phyloP scores from a whole-genome alignment of 805 yeast genomes.

The Zygoascus biomembranicola region DNA sequence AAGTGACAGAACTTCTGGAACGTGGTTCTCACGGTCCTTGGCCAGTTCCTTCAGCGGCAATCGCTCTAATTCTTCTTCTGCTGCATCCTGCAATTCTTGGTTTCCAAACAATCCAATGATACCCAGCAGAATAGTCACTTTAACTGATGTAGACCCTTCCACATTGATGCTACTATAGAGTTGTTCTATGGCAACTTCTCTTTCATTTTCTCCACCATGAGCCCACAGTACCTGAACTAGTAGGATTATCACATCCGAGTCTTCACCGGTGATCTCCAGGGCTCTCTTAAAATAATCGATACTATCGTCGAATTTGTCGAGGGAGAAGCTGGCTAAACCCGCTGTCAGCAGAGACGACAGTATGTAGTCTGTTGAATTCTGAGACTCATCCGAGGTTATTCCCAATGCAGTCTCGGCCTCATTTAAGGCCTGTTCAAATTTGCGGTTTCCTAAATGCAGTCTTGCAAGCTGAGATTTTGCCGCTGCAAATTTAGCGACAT shows the following conservation, averaged over 20 bases:
- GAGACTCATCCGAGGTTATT: conserved; percentile 27
- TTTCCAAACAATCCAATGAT: conserved; percentile 47
- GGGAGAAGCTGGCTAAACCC: conserved; percentile 67
- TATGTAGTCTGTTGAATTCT: not conserved
- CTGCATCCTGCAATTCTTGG: conserved; percentile 44
- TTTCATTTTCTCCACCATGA: conserved; percentile 64
- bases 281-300: conserved; percentile 59
- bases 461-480: conserved; percentile 69
- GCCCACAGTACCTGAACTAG: conserved; percentile 76
- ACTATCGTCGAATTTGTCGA: conserved; percentile 53
- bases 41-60: conserved; percentile 40
- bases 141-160: conserved; percentile 51
- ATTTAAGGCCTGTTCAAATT: conserved; percentile 53
- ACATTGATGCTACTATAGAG: conserved; percentile 55
- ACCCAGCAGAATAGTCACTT: conserved; percentile 67
- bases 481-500: conserved; percentile 43
- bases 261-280: conserved; percentile 46
- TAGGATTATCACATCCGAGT: conserved; percentile 60
- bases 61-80: conserved; percentile 54
- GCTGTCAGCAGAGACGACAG: conserved; percentile 55
- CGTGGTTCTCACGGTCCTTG: conserved; percentile 43
- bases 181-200: conserved; percentile 79
- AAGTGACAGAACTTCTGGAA: conserved; percentile 52
- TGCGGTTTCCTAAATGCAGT: conserved; percentile 49
- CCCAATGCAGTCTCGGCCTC: conserved; percentile 49